These are phyloP conservation scores for Extremus antarcticus DNA, from an alignment of 495 filamentous ascomycete species.

Conservation along the genomic window DNA sequence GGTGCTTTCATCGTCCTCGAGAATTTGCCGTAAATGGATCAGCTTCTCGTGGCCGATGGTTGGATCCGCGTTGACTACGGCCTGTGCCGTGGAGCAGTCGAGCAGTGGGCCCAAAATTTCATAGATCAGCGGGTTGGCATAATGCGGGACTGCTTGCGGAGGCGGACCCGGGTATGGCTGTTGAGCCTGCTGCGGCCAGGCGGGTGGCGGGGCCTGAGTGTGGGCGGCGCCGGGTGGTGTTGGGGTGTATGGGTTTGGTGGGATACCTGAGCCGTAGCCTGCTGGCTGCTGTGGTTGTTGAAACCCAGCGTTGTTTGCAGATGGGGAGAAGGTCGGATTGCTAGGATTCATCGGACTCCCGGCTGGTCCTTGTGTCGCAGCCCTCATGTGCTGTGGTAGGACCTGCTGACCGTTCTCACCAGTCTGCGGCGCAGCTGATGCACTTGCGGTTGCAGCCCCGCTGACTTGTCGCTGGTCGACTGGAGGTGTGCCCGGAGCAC, in stretches of 20 bases:
- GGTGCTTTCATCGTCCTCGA: constrained; percentile 22
- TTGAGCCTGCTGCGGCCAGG: constrained; percentile 3
- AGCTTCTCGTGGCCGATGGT: constrained; percentile 20
- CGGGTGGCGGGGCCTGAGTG: constrained; percentile 1
- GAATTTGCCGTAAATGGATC: constrained; percentile 23
- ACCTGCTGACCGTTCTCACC: background rate
- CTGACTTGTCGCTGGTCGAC: background rate
- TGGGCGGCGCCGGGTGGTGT: background rate
- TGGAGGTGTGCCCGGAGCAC: constrained; percentile 9
- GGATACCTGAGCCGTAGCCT: constrained; percentile 6
- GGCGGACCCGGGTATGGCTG: background rate
- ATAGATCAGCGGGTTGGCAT: constrained; percentile 13
- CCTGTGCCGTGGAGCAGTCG: constrained; percentile 20
- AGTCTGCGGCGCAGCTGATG: constrained; percentile 1
- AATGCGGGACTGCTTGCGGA: constrained; percentile 1
- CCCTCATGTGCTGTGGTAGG: constrained; percentile 15
- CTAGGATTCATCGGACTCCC: constrained; percentile 11
- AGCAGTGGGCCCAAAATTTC: constrained; percentile 24
- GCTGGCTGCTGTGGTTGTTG: constrained; percentile 3
- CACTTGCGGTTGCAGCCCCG: background rate
- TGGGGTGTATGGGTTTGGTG: background rate
- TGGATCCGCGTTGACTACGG: constrained; percentile 16
- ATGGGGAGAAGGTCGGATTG: constrained; percentile 12
- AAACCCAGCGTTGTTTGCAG: background rate
- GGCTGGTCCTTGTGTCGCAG: constrained; percentile 7